Base-by-base conservation (phyloP, 2,329 filamentous ascomycete species). In the Hypoxylon sp. region DNA sequence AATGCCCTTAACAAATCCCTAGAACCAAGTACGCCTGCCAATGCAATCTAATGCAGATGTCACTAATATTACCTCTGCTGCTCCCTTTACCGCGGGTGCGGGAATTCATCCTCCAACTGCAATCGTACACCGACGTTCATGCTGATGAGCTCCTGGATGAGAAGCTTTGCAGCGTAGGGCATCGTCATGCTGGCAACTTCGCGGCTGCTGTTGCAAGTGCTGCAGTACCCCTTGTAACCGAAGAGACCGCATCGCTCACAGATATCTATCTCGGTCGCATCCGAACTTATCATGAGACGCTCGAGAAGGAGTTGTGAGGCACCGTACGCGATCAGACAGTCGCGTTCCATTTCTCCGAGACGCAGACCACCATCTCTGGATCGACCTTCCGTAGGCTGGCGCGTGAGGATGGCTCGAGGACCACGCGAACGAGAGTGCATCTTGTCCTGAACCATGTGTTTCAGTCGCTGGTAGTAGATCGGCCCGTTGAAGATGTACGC, bases 401-500 rank as follows among this genome's bases (percentile, higher is more conserved):
- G 86, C 1, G 94, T 99, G 17, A 99, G 80, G 59, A 96, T 94
- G 17, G 93, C 93, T 8, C 90, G 83, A 0, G 94, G 95, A 0
- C 95, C 95, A 9, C 91, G 87, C 2, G 93, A 87, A 55, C 94
- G 90, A 21, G 90, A 93, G 75, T 99, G 94, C 94, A 99, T 97
- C 77, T 99, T 99, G 71, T 99, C 94, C 72, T 97, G 92, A 3
- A 99, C 94, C 94, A 99, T 99, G 80, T 99, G 94, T 82, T 99
- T 99, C 60, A 99, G 84, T 62, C 96, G 96, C 78, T 99, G 94
- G 78, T 99, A 99, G 78, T 96, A 99, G 73, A 99, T 99, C 7
- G 94, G 94, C 0, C 94, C 94, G 70, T 96, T 96, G 80, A 97
- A 99, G 68, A 99, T 91, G 74, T 97, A 97, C 8, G 92, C 92